Percentiles rank a stretch among this genome's conserved stretches.
Conservation (phyloP, 768 basidiomycete species). For the Psilocybe azurescens region DNA sequence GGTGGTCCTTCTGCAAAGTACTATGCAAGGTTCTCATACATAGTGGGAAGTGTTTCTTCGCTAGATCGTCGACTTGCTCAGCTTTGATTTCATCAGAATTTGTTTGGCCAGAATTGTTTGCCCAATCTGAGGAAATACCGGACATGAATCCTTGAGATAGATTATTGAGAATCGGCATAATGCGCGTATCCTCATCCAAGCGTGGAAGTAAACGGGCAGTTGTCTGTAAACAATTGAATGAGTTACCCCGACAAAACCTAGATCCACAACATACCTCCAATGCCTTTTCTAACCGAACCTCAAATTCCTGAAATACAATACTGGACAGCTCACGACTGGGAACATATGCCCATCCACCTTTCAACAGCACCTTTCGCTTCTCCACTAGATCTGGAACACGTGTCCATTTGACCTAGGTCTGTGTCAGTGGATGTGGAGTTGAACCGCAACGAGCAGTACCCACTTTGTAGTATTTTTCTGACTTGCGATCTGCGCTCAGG, state of each 20-base stretch:
- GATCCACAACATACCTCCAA: constrained; percentile 61
- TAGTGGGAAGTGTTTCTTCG: constrained; percentile 88
- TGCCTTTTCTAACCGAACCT: constrained; percentile 68
- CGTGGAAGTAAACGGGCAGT: constrained; percentile 89
- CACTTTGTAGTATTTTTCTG: constrained; percentile 80
- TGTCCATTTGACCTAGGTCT: constrained; percentile 89
- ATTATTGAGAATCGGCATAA: constrained; percentile 88
- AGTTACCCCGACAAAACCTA: not conserved
- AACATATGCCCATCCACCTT: constrained; percentile 89
- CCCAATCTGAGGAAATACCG: constrained; percentile 88
- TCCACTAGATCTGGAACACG: constrained; percentile 93
- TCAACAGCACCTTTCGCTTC: constrained; percentile 77
- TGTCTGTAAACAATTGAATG: constrained; percentile 47
- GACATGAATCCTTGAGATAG: constrained; percentile 93
- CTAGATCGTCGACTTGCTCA: constrained; percentile 91
- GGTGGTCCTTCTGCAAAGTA: constrained; percentile 73
- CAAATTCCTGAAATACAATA: constrained; percentile 88
- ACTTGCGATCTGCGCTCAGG: constrained; percentile 39
- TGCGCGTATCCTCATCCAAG: constrained; percentile 91
- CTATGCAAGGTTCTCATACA: constrained; percentile 95
- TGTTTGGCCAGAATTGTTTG: constrained; percentile 52
- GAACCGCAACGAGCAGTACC: not conserved
- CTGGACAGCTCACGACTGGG: constrained; percentile 77
- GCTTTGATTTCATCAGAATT: constrained; percentile 79
- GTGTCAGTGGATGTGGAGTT: not conserved